Base-by-base conservation (phyloP, 73 alveolate species). In the Blepharisma japonicum region DNA sequence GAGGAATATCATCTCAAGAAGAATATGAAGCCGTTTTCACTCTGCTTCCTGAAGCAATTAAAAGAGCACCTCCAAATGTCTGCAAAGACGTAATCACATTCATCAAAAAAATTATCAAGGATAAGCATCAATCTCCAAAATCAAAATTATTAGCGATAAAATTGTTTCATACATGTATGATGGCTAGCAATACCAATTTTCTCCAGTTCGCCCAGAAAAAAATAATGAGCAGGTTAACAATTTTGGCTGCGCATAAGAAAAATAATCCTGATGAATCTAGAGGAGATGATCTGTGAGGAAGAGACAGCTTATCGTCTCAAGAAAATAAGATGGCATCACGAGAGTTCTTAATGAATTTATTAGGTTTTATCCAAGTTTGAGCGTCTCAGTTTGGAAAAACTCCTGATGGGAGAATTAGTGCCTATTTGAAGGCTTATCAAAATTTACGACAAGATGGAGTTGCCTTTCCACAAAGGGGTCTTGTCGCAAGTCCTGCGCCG, bases 181-280 rank as follows among this genome's bases (percentile, higher is more conserved):
- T 14, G 46, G 74, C 23, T 18, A 2, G 49, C 11, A 61, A 61
- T 5, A 48, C 5, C 18, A 0, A 14, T 25, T 61, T 61, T 25
- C 46, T 61, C 18, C 39, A 20, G 74, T 61, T 1, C 47, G 0
- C 74, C 3, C 74, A 61, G 4, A 25, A 61, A 25, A 61, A 61
- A 25, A 14, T 61, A 14, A 14, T 61, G 74, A 20, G 18, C 11
- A n/a, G 74, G 46, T 39, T 61, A 9, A 25, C 47, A 18, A 25
- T 61, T 61, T 25, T 61, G 50, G 74, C 74, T 9, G 14, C 46
- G 50, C 23, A 61, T 39, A 61, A 61, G 23, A 61, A 61, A 25
- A 39, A 61, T 14, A 14, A 14, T 25, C 50, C 74, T 9, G 39
- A 14, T 9, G 74, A 61, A 61, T 11, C 23, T 8, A 0, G 74